phyloP scores from a whole-genome alignment of 2,329 filamentous ascomycete species.

The Metarhizium sp. region DNA sequence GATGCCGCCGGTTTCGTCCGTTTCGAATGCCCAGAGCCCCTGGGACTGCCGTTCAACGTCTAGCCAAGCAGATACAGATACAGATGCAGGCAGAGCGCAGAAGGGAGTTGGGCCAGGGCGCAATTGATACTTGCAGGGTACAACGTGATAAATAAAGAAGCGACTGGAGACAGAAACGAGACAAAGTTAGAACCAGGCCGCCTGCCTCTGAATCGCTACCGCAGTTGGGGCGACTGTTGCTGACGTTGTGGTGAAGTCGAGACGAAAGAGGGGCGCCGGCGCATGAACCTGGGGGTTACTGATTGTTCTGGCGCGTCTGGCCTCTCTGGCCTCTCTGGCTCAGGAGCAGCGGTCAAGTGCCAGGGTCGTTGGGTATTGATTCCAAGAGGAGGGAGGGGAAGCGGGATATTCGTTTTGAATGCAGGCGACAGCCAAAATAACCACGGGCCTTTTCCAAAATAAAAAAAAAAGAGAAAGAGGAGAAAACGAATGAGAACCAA shows the following conservation, averaged over 20 bases:
- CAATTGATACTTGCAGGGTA: not conserved
- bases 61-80: not conserved
- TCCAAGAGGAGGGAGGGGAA: not conserved
- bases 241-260: conserved; percentile 3
- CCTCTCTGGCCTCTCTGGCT: not conserved
- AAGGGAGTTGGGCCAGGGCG: not conserved
- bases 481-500: not conserved
- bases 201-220: not conserved
- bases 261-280: conserved; percentile 4
- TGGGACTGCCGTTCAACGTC: not conserved
- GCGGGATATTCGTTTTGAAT: not conserved
- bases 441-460: not conserved
- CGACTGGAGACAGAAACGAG: not conserved
- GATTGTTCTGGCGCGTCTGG: not conserved
- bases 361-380: not conserved
- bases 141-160: not conserved
- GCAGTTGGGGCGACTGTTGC: not conserved
- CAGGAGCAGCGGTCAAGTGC: conserved; percentile 3
- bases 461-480: not conserved
- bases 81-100: not conserved
- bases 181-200: not conserved
- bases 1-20: not conserved
- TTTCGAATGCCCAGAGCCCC: not conserved
- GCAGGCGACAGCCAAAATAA: not conserved
- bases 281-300: conserved; percentile 3